Conservation (phyloP, 192 early-diverging fungal genomes). For the Bifiguratus adelaidae region DNA sequence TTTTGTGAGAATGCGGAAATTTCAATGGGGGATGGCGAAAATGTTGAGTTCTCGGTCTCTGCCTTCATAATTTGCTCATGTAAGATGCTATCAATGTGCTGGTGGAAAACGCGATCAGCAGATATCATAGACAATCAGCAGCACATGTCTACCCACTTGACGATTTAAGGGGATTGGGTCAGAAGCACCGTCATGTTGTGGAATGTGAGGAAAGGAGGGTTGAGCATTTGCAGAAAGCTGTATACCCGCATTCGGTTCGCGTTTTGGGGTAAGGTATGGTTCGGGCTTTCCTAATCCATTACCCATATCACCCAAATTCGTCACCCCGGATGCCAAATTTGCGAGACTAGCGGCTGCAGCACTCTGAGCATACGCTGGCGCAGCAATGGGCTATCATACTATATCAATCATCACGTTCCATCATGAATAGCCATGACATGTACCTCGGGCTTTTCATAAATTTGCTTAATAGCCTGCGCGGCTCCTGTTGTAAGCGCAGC, state of each 20-base stretch:
- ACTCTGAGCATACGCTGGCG: no score
- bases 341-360: no score
- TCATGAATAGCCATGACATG: no score
- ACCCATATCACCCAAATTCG: no score
- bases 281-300: no score
- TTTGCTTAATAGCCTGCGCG: no score
- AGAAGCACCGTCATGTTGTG: conserved; percentile 55
- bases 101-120: conserved; percentile 6
- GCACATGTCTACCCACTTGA: conserved; percentile 19
- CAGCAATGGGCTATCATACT: no score
- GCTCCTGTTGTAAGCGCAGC: not conserved
- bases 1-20: not conserved
- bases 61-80: conserved; percentile 33
- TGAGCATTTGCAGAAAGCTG: conserved; percentile 9
- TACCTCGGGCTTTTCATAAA: no score
- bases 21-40: conserved; percentile 27
- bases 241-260: conserved; percentile 1
- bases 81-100: conserved; percentile 42
- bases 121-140: conserved; percentile 5
- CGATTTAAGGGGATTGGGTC: no score
- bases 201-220: conserved; percentile 31
- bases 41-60: no score
- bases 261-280: conserved; percentile 6
- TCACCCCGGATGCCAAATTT: no score
- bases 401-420: no score